Evolutionary conservation across 768 basidiomycete genomes (phyloP), one percentile per base, ranked within the genome.

Genomic region (Candolleomyces eurysporus): DNA sequence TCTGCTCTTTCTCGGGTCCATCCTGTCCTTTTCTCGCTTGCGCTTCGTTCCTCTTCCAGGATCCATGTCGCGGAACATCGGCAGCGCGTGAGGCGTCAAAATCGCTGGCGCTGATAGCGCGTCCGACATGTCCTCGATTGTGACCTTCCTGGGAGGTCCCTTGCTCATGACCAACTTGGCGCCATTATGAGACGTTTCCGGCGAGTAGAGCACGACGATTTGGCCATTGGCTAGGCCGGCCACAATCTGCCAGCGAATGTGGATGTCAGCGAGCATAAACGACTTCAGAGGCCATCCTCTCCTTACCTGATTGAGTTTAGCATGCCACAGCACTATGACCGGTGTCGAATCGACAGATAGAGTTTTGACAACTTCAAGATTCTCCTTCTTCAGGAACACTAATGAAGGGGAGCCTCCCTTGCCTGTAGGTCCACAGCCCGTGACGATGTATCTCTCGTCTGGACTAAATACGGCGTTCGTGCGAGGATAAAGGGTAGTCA

Each of bases 391-490:
- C 73, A 98, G 70, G 68, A 96, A 88, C 60, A 91, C 73, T 59
- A 98, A 77, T 62, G 82, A 83, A 0, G 94, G 94, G 61, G 80
- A 79, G 39, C 82, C 85, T 17, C 86, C 88, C 67, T 88, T 90
- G 45, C 84, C 74, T 10, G 84, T 76, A 2, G 88, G 83, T 8
- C 89, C 90, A 1, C 85, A 80, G 5, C 97, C 96, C 10, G 95
- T 96, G 58, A 98, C 78, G 55, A 98, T 78, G 69, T 88, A 86
- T 72, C 88, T 91, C 67, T 96, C 94, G 72, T 97, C 94, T 0
- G 97, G 97, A 65, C 95, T 97, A 75, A 96, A 98, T 64, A 91
- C 84, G 9, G 96, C 89, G 73, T 98, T 98, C 45, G 96, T 96
- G 64, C 90, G 86, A 16, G 94, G 91, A 75, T 99, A 98, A 58